These are phyloP conservation scores for Wickerhamiella azymoides DNA, from an alignment of 805 yeast species.

Conservation along the genomic window DNA sequence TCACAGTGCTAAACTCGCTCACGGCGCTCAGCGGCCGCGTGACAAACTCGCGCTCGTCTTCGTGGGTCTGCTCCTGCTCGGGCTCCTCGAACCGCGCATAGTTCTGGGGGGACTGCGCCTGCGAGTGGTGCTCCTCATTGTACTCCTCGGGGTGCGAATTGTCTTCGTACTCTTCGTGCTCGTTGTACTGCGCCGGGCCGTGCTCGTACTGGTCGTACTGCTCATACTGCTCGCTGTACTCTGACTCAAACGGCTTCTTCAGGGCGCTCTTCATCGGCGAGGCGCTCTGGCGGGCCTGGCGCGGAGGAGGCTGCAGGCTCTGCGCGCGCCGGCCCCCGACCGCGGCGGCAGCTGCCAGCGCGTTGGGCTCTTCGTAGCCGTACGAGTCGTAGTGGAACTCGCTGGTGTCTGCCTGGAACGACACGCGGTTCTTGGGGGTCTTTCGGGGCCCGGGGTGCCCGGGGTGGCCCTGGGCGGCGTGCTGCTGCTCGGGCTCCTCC, in stretches of 20 bases:
- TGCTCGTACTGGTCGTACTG: background rate
- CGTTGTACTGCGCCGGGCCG: background rate
- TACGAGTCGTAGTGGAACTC: conserved; percentile 19
- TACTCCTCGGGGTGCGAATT: background rate
- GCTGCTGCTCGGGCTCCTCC: background rate
- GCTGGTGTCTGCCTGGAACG: conserved; percentile 10
- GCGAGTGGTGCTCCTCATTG: background rate
- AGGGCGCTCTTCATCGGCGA: conserved; percentile 8
- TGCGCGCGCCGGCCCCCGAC: conserved; percentile 5
- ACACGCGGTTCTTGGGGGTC: background rate
- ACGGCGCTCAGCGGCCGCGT: conserved; percentile 3
- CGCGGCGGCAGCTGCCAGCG: conserved; percentile 11
- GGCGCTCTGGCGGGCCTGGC: background rate
- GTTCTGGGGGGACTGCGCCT: background rate
- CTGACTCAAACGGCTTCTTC: conserved; percentile 3
- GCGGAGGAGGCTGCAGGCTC: background rate
- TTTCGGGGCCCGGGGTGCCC: background rate
- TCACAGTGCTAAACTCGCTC: conserved; percentile 5
- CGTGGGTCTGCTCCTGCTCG: background rate
- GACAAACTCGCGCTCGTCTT: background rate
- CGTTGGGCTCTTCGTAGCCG: conserved; percentile 12
- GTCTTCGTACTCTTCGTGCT: background rate
- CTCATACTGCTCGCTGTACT: no score
- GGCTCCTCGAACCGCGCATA: background rate
- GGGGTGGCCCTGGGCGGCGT: background rate